Evolutionary conservation across 2,329 filamentous ascomycete species (phyloP), one percentile per base, ranked within the genome.

Genomic region (Ophiocordyceps camponoti-rufipedis): DNA sequence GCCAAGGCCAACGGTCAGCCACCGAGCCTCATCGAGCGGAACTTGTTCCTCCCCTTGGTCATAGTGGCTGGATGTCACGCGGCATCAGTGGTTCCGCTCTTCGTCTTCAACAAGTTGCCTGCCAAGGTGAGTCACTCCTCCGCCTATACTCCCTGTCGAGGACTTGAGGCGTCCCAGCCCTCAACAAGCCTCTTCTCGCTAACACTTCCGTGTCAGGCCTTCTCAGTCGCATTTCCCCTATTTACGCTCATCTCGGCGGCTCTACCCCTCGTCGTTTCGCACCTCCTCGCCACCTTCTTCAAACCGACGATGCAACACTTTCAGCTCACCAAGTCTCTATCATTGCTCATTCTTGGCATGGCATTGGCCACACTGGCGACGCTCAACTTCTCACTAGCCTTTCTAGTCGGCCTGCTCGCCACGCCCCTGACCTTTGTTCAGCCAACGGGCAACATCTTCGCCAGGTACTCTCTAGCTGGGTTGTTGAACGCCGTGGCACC

Each of bases 331-430:
- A 88, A 93, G 59, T 91, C 82, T 47, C 87, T 96, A 67, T 94
- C 87, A 6, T 75, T 96, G n/a, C 77, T 98, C 12, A 70, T 94
- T 10, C 75, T 96, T 0, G 91, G 91, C 54, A 85, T 95, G 68
- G 88, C 86, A 55, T 78, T 98, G 51, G 88, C 88, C 12, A 82
- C 88, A 1, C 80, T 98, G 12, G 89, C 91, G 2, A 98, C 89
- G 0, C 75, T 98, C 44, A 98, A 98, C 64, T 98, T 98, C 69
- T 87, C 83, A 3, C 78, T 95, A 13, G 80, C 86, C 43, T 81
- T 96, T 58, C 69, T 94, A 35, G 70, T 95, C 44, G 91, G 91
- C 35, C 66, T 96, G 2, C 66, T 89, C 42, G 78, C 85, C 41
- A 68, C 75, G 4, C 89, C 89, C 0, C 68, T 96, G 13, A 80